A percentile compares a stretch with the other conserved stretches of the same genome.
Evolutionary conservation across 495 filamentous ascomycete genomes (phyloP).

Genomic region (Penicillium silybi): DNA sequence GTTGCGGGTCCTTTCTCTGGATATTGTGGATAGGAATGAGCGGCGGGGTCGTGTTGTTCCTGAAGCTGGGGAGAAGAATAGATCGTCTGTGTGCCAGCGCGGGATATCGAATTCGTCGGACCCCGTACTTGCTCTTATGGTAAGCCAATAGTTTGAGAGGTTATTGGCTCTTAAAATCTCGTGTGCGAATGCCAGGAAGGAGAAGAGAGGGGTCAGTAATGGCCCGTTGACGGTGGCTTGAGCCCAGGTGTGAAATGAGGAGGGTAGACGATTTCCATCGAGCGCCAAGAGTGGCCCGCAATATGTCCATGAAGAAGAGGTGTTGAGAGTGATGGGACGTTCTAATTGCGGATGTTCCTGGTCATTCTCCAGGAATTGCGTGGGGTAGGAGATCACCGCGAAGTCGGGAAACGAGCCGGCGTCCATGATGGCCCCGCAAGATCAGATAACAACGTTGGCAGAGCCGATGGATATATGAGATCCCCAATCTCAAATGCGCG

Average conservation of each 20-base stretch:
- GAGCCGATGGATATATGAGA: neutral
- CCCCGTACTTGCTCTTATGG: slow-evolving; percentile 16
- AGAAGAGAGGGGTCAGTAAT: slow-evolving; percentile 11
- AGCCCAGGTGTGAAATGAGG: slow-evolving; percentile 24
- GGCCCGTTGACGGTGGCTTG: slow-evolving; percentile 17
- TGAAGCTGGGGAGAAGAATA: slow-evolving; percentile 16
- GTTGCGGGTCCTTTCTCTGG: neutral
- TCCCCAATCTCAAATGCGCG: neutral
- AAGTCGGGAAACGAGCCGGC: slow-evolving; percentile 13
- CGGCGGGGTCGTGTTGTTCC: neutral
- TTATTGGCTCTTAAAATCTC: slow-evolving; percentile 15
- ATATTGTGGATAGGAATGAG: neutral
- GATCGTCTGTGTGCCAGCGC: slow-evolving; percentile 26
- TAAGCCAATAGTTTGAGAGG: slow-evolving; percentile 23
- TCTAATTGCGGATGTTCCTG: neutral
- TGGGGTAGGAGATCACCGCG: slow-evolving; percentile 5
- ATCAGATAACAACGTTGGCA: neutral
- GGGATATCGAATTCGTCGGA: slow-evolving; percentile 17
- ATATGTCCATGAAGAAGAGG: slow-evolving; percentile 23
- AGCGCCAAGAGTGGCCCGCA: slow-evolving; percentile 22
- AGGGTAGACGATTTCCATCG: slow-evolving; percentile 9
- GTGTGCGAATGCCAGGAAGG: slow-evolving; percentile 20
- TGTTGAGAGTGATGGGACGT: slow-evolving; percentile 13
- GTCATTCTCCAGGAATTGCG: neutral
- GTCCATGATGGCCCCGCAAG: slow-evolving; percentile 2